A percentile compares a stretch with the other conserved stretches of the same genome.
These are phyloP conservation scores for Tolypocladium paradoxum DNA, from an alignment of 2,329 filamentous ascomycete genomes.

Conservation along the genomic window DNA sequence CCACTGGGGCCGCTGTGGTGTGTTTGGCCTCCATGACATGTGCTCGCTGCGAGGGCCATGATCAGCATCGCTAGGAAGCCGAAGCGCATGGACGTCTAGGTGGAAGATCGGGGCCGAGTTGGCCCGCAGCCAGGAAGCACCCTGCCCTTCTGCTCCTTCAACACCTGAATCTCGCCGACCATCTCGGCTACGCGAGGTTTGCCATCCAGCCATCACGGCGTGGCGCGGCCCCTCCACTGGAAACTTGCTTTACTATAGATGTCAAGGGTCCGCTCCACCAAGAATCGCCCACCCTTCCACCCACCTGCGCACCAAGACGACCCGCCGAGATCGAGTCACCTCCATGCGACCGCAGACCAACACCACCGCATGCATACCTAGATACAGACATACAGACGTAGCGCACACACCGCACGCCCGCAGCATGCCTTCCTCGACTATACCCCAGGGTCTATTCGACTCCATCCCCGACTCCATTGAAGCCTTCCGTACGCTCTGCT, in stretches of 20 bases:
- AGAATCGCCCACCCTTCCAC: background rate
- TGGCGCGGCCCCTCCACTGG: background rate
- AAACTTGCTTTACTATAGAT: too few species aligned
- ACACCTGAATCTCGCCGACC: background rate
- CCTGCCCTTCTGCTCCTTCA: background rate
- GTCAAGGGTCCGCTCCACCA: background rate
- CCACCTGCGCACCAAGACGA: background rate
- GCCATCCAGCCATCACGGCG: background rate
- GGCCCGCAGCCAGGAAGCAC: background rate
- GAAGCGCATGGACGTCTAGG: background rate
- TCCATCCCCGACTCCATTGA: conserved; percentile 53
- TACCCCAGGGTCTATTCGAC: conserved; percentile 47
- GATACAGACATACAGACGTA: too few species aligned
- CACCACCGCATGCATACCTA: too few species aligned
- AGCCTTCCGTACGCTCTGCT: conserved; percentile 46
- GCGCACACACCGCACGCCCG: background rate
- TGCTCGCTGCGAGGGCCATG: background rate
- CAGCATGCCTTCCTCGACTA: conserved; percentile 38
- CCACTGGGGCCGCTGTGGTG: background rate
- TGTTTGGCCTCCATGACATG: background rate
- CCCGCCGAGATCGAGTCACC: background rate
- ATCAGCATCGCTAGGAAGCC: background rate
- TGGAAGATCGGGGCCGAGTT: background rate
- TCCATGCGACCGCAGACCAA: background rate
- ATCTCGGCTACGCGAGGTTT: background rate